These are phyloP conservation scores for Xerophyta viscosa DNA, from an alignment of 106 monocot species.

Conservation along the genomic window DNA sequence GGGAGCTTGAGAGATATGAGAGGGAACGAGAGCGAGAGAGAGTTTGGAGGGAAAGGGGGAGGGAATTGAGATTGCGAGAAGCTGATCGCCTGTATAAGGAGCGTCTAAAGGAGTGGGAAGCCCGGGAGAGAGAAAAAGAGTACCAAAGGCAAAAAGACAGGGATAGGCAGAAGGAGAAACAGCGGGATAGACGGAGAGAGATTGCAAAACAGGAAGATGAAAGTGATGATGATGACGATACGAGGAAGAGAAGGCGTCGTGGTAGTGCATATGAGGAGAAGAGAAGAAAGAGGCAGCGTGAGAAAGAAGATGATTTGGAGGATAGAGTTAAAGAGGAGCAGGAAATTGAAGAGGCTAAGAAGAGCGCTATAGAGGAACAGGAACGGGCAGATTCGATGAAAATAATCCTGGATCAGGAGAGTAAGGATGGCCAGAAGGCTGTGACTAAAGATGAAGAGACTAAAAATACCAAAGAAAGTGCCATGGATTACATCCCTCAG, in stretches of 20 bases:
- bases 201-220: constrained; percentile 74
- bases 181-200: constrained; percentile 63
- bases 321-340: constrained; percentile 78
- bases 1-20: constrained; percentile 80
- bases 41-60: constrained; percentile 70
- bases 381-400: constrained; percentile 23
- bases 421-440: constrained; percentile 13
- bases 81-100: constrained; percentile 68
- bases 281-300: constrained; percentile 70
- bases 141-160: constrained; percentile 50
- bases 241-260: constrained; percentile 54
- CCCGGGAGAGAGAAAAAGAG: constrained; percentile 88
- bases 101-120: constrained; percentile 89
- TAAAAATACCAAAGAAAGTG: constrained; percentile 13
- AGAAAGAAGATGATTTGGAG: constrained; percentile 78
- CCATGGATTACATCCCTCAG: constrained; percentile 6
- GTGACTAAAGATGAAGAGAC: constrained; percentile 12
- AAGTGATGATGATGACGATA: constrained; percentile 81
- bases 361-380: constrained; percentile 56
- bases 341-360: constrained; percentile 76
- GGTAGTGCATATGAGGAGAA: constrained; percentile 57
- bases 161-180: constrained; percentile 79
- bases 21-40: constrained; percentile 71
- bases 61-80: constrained; percentile 62
- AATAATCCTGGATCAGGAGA: constrained; percentile 6